Evolutionary conservation across 2,329 filamentous ascomycete genomes (phyloP).

Genomic region (Emmonsiellopsis sp.): DNA sequence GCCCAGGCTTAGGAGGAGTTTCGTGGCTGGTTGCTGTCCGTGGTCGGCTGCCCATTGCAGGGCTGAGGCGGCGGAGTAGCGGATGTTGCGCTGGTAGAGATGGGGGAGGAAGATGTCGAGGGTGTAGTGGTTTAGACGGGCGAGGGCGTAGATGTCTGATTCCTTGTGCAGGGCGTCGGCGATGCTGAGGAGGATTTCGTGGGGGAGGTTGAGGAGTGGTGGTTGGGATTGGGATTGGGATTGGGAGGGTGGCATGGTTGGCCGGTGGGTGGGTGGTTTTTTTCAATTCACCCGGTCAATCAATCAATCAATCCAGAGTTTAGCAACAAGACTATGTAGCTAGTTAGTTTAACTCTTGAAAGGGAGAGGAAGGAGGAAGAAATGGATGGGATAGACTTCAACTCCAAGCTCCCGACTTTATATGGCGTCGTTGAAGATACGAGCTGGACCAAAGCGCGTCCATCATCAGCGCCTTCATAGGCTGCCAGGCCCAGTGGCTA

Average conservation of each 20-base stretch:
- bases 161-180: background rate
- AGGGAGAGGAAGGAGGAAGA: no score
- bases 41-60: background rate
- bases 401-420: no score
- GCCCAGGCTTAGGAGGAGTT: background rate
- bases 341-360: no score
- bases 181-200: background rate
- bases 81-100: background rate
- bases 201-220: background rate
- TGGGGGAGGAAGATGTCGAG: background rate
- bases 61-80: background rate
- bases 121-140: background rate
- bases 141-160: background rate
- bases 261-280: no score
- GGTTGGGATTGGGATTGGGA: background rate
- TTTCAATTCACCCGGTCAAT: no score
- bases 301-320: no score
- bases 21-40: background rate
- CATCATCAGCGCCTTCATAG: no score
- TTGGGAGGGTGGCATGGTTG: background rate
- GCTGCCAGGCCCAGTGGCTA: no score
- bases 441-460: no score
- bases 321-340: no score
- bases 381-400: no score
- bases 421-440: no score